A percentile compares a stretch with the other conserved stretches of the same genome.
phyloP scores from a whole-genome alignment of 148 eudicot species.

The Selenicereus undatus region DNA sequence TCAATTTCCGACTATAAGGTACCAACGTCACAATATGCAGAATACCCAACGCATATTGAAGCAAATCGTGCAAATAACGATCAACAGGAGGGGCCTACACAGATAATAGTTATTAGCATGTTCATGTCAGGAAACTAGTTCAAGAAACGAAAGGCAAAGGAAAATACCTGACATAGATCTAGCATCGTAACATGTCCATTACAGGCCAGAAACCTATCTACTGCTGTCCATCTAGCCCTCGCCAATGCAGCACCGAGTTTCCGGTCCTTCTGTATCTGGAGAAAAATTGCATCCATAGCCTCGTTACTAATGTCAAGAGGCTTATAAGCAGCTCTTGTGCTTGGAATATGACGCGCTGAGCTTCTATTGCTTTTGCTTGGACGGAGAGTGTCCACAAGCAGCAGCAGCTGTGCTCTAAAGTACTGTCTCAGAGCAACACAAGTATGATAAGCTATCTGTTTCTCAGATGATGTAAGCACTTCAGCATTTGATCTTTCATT shows the following conservation, averaged over 20 bases:
- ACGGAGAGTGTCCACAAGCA: conserved; percentile 83
- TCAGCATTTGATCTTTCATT: conserved; percentile 80
- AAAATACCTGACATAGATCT: conserved; percentile 86
- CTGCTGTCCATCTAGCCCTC: conserved; percentile 86
- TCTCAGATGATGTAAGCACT: conserved; percentile 82
- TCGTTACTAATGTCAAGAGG: conserved; percentile 95
- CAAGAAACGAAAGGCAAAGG: neutral
- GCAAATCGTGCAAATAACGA: conserved; percentile 94
- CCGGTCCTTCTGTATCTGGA: conserved; percentile 88
- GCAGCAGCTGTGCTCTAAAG: conserved; percentile 81
- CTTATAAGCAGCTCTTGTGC: conserved; percentile 70
- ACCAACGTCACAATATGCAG: conserved; percentile 87
- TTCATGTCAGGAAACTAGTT: conserved; percentile 10
- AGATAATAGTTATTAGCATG: conserved; percentile 13
- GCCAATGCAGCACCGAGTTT: conserved; percentile 93
- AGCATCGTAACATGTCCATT: conserved; percentile 96
- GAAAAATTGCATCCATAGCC: conserved; percentile 80
- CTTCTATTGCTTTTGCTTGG: conserved; percentile 72
- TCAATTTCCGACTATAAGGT: conserved; percentile 79
- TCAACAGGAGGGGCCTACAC: conserved; percentile 90
- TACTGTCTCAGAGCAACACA: conserved; percentile 91
- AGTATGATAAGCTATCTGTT: conserved; percentile 94
- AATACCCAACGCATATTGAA: conserved; percentile 92
- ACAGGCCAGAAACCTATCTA: conserved; percentile 68
- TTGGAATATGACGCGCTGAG: conserved; percentile 60